Evolutionary conservation across 768 basidiomycete genomes (phyloP), one percentile per base, ranked within the genome.

Genomic region (Tylopilus vinaceipallidus): DNA sequence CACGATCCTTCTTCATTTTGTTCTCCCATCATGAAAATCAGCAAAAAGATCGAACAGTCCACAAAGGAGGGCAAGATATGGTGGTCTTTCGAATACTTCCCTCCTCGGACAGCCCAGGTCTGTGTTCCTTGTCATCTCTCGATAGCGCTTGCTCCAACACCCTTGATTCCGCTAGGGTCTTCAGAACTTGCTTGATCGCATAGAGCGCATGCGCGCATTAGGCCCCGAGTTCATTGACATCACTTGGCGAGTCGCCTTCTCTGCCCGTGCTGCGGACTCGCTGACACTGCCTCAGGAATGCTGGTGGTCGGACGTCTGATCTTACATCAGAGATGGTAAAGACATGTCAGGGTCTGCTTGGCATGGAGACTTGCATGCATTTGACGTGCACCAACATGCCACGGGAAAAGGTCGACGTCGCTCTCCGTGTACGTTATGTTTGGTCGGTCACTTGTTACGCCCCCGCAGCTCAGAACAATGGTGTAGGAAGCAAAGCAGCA

Each of bases 71-170:
- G 87, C 55, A 84, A 91, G 62, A 73, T 91, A 52, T 97, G 94
- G 88, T 99, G 95, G 95, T 94, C 91, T 32, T 98, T 99, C 67
- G 95, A 99, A 67, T 98, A 94, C 73, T 98, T 99, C 63, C 95
- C 97, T 49, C 95, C 91, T 19, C 77, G 94, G 55, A 97, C 94
- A 29, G 92, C 92, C 42, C 94, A 95, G 83, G 91, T 92, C 54
- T 50, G 69, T 62, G 33, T 48, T 32, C 17, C 42, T 50, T 13
- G 5, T 39, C 32, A 16, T 39, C 37, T 26, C 30, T n/a, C n/a
- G 9, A 30, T 29, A 20, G 29, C 43, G 34, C 23, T 34, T 29
- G 26, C 47, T 51, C 34, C 22, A 56, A 35, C 9, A 2, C 3
- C n/a, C 47, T 47, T 22, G 10, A 22, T 17, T 39, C 30, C 26